phyloP scores from a whole-genome alignment of 2,329 filamentous ascomycete species.

The Cryphonectria japonica region DNA sequence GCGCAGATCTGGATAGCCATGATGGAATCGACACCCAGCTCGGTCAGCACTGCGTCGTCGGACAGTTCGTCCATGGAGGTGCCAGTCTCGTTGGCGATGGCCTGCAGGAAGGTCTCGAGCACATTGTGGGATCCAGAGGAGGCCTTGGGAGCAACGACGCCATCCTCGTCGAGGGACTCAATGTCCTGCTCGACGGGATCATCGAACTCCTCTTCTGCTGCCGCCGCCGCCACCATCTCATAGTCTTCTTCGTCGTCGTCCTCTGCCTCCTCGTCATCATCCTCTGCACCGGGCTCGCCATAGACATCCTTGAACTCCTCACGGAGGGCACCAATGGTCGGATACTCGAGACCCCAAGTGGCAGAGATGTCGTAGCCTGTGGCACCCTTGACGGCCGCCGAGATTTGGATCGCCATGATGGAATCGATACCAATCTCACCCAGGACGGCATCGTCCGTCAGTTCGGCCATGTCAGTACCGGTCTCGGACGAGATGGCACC shows the following conservation, averaged over 20 bases:
- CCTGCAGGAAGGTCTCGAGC: slow-evolving; percentile 27
- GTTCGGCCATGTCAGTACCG: slow-evolving; percentile 27
- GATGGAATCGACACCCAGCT: slow-evolving; percentile 37
- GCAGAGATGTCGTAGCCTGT: slow-evolving; percentile 22
- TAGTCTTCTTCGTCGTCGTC: slow-evolving; percentile 17
- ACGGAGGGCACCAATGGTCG: slow-evolving; percentile 17
- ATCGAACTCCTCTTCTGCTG: slow-evolving; percentile 13
- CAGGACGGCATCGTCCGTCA: slow-evolving; percentile 32
- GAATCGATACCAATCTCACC: slow-evolving; percentile 39
- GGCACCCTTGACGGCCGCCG: slow-evolving; percentile 13
- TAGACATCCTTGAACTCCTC: slow-evolving; percentile 20
- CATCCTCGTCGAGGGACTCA: background rate
- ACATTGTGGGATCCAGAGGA: slow-evolving; percentile 2
- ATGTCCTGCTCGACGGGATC: slow-evolving; percentile 21
- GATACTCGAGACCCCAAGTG: slow-evolving; percentile 20
- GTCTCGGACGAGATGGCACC: slow-evolving; percentile 29
- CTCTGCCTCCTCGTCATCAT: background rate
- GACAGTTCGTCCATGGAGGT: slow-evolving; percentile 30
- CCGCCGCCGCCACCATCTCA: slow-evolving; percentile 7
- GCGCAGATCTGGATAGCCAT: slow-evolving; percentile 35
- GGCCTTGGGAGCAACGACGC: slow-evolving; percentile 4
- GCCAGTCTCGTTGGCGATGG: slow-evolving; percentile 34
- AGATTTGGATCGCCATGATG: slow-evolving; percentile 35
- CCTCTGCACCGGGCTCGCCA: slow-evolving; percentile 11
- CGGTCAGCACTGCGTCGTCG: slow-evolving; percentile 30